These are phyloP conservation scores for Jaltomata sinuosa DNA, from an alignment of 257 asterid species.

Conservation along the genomic window DNA sequence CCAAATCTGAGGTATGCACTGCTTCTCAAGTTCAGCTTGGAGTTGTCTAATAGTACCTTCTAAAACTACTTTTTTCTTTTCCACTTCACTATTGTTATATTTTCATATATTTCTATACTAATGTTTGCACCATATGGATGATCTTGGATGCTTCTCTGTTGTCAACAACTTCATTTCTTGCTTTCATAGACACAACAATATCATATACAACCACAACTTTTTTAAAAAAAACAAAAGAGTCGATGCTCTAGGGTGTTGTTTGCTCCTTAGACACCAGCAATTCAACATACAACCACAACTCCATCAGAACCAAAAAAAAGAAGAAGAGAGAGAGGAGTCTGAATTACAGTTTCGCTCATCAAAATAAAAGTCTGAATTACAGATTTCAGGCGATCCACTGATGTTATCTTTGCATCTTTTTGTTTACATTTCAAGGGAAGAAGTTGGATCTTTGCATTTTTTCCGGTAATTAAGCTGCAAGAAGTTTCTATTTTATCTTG, in stretches of 20 bases:
- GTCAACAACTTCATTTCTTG: neutral
- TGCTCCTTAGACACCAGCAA: neutral
- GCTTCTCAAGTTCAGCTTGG: neutral
- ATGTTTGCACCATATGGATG: neutral
- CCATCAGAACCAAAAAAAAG: neutral
- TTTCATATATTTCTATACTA: neutral
- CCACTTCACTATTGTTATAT: neutral
- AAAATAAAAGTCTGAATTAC: neutral
- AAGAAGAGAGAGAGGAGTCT: neutral
- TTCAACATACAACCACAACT: neutral
- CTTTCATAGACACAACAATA: neutral
- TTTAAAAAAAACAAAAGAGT: neutral
- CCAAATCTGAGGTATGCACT: constrained; percentile 2
- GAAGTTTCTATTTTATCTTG: neutral
- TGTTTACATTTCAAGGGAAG: neutral
- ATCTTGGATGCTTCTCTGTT: neutral
- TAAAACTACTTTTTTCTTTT: neutral
- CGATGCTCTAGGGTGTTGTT: neutral
- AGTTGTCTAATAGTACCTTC: neutral
- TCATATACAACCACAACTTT: neutral
- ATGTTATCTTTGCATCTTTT: neutral
- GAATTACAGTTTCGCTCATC: neutral
- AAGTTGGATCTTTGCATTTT: neutral
- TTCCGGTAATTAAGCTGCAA: neutral
- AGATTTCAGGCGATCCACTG: neutral